phyloP scores from a whole-genome alignment of 1,139 yeast genomes.

The Wickerhamomyces sp. region DNA sequence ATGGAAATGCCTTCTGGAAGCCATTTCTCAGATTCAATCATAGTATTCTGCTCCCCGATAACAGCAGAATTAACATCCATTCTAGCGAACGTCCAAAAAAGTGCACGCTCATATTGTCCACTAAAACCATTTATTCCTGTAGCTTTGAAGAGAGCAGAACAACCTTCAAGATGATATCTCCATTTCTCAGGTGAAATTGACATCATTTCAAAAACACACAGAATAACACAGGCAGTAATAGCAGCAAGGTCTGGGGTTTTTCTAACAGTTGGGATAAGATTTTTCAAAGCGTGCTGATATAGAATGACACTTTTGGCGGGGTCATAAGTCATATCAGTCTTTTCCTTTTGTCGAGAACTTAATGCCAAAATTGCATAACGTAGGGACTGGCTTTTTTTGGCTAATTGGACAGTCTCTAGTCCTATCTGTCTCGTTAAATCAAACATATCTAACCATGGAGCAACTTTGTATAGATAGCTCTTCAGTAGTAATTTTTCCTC shows the following conservation, averaged over 20 bases:
- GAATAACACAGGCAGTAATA: slow-evolving; percentile 29
- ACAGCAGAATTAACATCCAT: slow-evolving; percentile 37
- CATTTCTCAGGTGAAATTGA: slow-evolving; percentile 32
- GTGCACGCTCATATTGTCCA: slow-evolving; percentile 28
- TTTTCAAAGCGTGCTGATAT: slow-evolving; percentile 28
- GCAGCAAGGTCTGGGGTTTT: slow-evolving; percentile 23
- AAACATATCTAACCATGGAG: slow-evolving; percentile 35
- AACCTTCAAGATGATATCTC: slow-evolving; percentile 36
- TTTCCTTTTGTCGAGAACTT: slow-evolving; percentile 31
- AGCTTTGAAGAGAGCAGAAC: slow-evolving; percentile 34
- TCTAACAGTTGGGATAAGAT: slow-evolving; percentile 30
- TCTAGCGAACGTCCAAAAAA: slow-evolving; percentile 38
- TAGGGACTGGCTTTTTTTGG: slow-evolving; percentile 24
- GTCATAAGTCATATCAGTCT: slow-evolving; percentile 14
- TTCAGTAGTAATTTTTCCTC: slow-evolving; percentile 26
- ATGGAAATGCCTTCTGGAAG: slow-evolving; percentile 27
- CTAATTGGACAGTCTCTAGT: slow-evolving; percentile 23
- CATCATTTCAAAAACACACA: slow-evolving; percentile 36
- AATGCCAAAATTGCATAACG: slow-evolving; percentile 29
- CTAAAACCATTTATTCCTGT: slow-evolving; percentile 35
- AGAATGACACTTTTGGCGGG: slow-evolving; percentile 14
- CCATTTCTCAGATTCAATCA: slow-evolving; percentile 32
- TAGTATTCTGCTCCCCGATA: slow-evolving; percentile 33
- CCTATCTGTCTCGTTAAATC: slow-evolving; percentile 31
- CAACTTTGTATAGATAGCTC: slow-evolving; percentile 30